Evolutionary conservation across 1,284 basidiomycete genomes (phyloP), one percentile per base, ranked within the genome.

Genomic region (Ceratobasidium papillatum): DNA sequence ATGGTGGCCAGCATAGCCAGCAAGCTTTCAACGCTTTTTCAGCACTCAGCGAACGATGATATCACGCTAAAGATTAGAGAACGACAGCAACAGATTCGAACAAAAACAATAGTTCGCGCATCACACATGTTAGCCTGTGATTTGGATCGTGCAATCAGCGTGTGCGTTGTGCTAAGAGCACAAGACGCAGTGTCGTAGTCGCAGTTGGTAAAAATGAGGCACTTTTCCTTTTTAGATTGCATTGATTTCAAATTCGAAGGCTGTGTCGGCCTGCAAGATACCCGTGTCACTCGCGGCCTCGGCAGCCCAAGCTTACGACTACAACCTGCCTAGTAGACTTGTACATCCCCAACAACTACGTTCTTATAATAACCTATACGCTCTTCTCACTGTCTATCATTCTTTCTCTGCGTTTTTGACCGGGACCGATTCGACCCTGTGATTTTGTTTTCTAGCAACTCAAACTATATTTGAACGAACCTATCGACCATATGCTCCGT

Each of bases 221-320:
- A 3, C 17, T 58, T 58, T 58, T 38, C 56, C 56, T 58, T 58
- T 58, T 58, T 58, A 34, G 56, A 14, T 2, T 9, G 32, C 32
- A 36, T 58, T 11, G 2, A 58, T 58, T 58, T 32, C 30, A 30
- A 56, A 58, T 58, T 27, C 5, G 22, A n/a, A 5, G 17, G 56
- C 56, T 36, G 14, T 34, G 56, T 7, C 19, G 25, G 25, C 51
- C 51, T 58, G 30, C 3, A 38, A 36, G 56, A 2, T 56, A 58
- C n/a, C 56, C 56, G 34, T 17, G 17, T 58, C 36, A 32, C 56
- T 58, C 34, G 56, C 56, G 56, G 56, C 56, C 56, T 19, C 56
- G 56, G 56, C 56, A 58, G 56, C 32, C 32, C 32, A 38, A 58
- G 56, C 56, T 58, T 58, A 58, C 56, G 56, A 34, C 56, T 58